A percentile compares a stretch with the other conserved stretches of the same genome.
These are phyloP conservation scores for Syzygium malaccense DNA, from an alignment of 441 rosid species.

Conservation along the genomic window DNA sequence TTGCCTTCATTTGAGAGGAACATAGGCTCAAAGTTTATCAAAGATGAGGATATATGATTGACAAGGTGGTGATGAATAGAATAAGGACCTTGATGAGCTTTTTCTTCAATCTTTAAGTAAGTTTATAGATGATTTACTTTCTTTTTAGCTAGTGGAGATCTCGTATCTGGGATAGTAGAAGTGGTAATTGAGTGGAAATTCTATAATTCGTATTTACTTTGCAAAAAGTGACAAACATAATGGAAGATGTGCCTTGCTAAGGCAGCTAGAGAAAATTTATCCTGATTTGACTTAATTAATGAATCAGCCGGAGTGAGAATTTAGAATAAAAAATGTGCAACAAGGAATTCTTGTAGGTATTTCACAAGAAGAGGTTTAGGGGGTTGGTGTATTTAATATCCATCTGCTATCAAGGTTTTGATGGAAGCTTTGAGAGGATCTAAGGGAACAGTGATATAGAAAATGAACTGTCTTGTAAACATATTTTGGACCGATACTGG, in stretches of 20 bases:
- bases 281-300: not conserved
- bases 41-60: not conserved
- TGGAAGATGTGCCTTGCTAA: not conserved
- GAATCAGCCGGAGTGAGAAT: not conserved
- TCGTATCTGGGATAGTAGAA: not conserved
- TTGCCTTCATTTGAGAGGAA: not conserved
- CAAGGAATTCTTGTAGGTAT: not conserved
- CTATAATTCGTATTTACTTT: not conserved
- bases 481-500: not conserved
- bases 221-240: not conserved
- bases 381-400: not conserved
- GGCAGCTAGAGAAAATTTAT: not conserved
- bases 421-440: not conserved
- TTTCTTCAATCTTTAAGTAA: not conserved
- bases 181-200: not conserved
- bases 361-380: not conserved
- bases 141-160: not conserved
- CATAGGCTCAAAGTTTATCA: not conserved
- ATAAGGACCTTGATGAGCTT: not conserved
- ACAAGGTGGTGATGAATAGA: not conserved
- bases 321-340: not conserved
- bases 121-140: not conserved
- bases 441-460: not conserved
- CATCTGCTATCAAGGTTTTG: not conserved
- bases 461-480: not conserved